A percentile compares a stretch with the other conserved stretches of the same genome.
Evolutionary conservation across 2,329 filamentous ascomycete species (phyloP).

Genomic region (Cytospora mali): DNA sequence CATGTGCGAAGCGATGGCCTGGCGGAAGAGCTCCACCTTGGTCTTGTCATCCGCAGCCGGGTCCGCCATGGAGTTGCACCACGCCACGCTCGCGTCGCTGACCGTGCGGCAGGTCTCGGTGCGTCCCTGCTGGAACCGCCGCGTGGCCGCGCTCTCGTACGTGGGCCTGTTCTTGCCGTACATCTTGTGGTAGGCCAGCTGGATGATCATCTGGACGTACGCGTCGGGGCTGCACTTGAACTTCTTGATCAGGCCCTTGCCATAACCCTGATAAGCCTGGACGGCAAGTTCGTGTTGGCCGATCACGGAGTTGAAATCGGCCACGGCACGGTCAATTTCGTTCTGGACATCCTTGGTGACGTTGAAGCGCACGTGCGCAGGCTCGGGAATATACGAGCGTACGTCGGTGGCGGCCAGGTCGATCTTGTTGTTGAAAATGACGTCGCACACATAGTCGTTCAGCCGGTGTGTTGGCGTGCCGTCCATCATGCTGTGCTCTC

Average conservation of each 20-base stretch:
- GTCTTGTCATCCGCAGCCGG: conserved; percentile 63
- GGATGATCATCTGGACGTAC: conserved; percentile 98
- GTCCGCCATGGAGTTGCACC: conserved; percentile 86
- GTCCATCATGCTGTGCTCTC: conserved; percentile 99
- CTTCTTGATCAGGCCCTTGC: conserved; percentile 98
- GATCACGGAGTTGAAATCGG: conserved; percentile 81
- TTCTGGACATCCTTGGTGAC: conserved; percentile 72
- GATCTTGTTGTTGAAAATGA: conserved; percentile 92
- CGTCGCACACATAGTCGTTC: conserved; percentile 90
- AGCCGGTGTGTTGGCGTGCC: conserved; percentile 95
- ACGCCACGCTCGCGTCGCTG: conserved; percentile 87
- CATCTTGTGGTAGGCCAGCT: conserved; percentile 98
- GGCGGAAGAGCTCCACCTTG: conserved; percentile 75
- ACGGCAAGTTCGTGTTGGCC: conserved; percentile 87
- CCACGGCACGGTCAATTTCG: conserved; percentile 77
- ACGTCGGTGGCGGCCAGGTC: conserved; percentile 79
- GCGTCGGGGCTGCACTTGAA: conserved; percentile 98
- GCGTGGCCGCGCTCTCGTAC: conserved; percentile 93
- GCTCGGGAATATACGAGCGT: conserved; percentile 83
- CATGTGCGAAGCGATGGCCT: conserved; percentile 78
- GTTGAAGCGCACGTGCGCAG: conserved; percentile 75
- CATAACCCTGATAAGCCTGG: conserved; percentile 95
- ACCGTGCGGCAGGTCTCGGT: conserved; percentile 95
- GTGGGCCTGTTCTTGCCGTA: conserved; percentile 97
- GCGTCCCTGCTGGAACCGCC: conserved; percentile 93